phyloP scores from a whole-genome alignment of 1,284 basidiomycete species.

The Cryptococcus sp. region DNA sequence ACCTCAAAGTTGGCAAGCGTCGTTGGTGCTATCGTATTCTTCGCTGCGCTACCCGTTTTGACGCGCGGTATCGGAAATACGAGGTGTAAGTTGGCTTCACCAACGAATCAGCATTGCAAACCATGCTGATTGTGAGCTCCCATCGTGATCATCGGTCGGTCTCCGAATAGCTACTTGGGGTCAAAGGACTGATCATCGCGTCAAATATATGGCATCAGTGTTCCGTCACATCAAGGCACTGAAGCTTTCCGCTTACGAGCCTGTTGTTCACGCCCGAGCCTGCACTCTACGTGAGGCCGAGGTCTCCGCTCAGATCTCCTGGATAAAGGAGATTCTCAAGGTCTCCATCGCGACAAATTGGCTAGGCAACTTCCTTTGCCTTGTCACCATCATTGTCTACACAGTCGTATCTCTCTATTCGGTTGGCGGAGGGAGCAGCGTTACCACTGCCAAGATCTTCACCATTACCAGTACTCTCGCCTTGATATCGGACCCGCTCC shows the following conservation, averaged over 20 bases:
- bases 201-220: constrained; percentile 27
- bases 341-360: constrained; percentile 21
- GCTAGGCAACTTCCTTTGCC: constrained; percentile 16
- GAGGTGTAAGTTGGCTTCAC: constrained; percentile 5
- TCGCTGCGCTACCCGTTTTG: constrained; percentile 14
- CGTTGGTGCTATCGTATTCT: constrained; percentile 18
- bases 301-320: constrained; percentile 7
- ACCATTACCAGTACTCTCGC: constrained; percentile 24
- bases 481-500: constrained; percentile 19
- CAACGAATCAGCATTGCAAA: no score
- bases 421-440: neutral
- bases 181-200: constrained; percentile 17
- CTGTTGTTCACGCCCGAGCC: constrained; percentile 8
- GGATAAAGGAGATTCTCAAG: constrained; percentile 16
- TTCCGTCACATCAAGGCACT: constrained; percentile 28
- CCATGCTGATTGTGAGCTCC: no score
- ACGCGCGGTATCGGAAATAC: constrained; percentile 10
- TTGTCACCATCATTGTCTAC: constrained; percentile 22
- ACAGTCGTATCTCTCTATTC: constrained; percentile 21
- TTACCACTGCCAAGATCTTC: constrained; percentile 24
- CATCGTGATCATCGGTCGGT: no score
- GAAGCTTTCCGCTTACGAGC: constrained; percentile 29
- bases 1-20: constrained; percentile 13
- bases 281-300: constrained; percentile 12
- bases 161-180: constrained; percentile 14